A percentile compares a stretch with the other conserved stretches of the same genome.
Evolutionary conservation across 495 filamentous ascomycete species (phyloP).

Genomic region (Neurospora sp.): DNA sequence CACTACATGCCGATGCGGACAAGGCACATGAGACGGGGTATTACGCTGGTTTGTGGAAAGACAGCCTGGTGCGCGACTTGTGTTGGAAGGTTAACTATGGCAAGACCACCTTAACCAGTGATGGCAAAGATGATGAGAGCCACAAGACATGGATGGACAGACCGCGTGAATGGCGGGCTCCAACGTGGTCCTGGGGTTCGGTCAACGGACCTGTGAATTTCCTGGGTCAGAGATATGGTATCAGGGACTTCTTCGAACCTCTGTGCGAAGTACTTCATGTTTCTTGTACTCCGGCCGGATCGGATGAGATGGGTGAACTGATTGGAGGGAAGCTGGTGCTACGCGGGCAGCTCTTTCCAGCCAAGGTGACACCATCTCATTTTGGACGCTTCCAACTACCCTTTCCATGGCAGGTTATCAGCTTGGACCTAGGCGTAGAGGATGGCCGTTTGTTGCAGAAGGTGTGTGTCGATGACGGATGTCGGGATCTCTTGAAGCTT

Average conservation of each 20-base stretch:
- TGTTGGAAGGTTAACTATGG: background rate
- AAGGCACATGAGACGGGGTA: background rate
- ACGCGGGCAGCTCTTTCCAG: background rate
- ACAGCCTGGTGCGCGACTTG: conserved; percentile 3
- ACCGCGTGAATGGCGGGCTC: conserved; percentile 9
- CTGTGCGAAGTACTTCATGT: conserved; percentile 6
- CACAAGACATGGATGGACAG: background rate
- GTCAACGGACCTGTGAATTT: conserved; percentile 5
- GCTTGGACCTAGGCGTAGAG: no score
- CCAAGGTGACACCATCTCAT: background rate
- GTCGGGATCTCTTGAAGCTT: background rate
- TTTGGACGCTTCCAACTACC: no score
- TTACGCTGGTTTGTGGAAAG: conserved; percentile 10
- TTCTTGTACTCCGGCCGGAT: background rate
- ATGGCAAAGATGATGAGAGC: background rate
- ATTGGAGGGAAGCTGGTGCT: background rate
- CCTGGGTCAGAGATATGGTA: background rate
- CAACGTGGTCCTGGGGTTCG: conserved; percentile 16
- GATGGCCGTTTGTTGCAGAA: no score
- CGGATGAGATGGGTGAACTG: conserved; percentile 9
- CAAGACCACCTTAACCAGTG: background rate
- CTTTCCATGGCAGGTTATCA: background rate
- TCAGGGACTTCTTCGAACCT: background rate
- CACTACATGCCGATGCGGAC: background rate
- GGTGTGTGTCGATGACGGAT: background rate